phyloP scores from a whole-genome alignment of 208 protist genomes.

The Leishmania mexicana region DNA sequence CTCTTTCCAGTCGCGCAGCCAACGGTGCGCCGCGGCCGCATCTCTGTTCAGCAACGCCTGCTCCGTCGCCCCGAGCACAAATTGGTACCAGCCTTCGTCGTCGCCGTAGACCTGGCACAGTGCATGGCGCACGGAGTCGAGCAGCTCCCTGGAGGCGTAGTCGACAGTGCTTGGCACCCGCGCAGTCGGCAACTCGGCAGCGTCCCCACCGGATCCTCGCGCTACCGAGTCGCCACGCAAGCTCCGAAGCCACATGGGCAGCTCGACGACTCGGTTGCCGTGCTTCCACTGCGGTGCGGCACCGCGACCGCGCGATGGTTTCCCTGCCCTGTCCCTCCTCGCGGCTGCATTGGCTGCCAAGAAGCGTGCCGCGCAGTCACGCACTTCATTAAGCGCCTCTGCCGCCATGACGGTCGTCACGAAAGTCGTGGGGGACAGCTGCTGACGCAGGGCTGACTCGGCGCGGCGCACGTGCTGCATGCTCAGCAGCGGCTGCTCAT shows the following conservation, averaged over 20 bases:
- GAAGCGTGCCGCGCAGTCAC: conserved; percentile 27
- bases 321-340: not conserved
- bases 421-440: conserved; percentile 45
- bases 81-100: conserved; percentile 18
- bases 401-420: conserved; percentile 38
- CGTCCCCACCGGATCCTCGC: not conserved
- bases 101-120: conserved; percentile 37
- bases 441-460: conserved; percentile 29
- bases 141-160: conserved; percentile 11
- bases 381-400: conserved; percentile 60
- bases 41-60: conserved; percentile 23
- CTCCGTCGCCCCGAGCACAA: conserved; percentile 17
- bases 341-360: not conserved
- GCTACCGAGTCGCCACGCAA: not conserved
- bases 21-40: conserved; percentile 29
- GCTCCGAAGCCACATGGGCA: conserved; percentile 5
- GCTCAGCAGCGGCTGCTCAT: conserved; percentile 13
- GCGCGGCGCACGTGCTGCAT: conserved; percentile 30
- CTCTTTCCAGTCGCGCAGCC: conserved; percentile 31
- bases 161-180: conserved; percentile 2
- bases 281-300: not conserved
- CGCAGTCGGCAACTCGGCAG: not conserved
- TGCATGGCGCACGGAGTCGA: conserved; percentile 32
- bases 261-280: not conserved
- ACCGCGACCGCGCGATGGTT: not conserved